Evolutionary conservation across 176 grass and related monocot species (phyloP).

Genomic region (Alloteropsis semialata): DNA sequence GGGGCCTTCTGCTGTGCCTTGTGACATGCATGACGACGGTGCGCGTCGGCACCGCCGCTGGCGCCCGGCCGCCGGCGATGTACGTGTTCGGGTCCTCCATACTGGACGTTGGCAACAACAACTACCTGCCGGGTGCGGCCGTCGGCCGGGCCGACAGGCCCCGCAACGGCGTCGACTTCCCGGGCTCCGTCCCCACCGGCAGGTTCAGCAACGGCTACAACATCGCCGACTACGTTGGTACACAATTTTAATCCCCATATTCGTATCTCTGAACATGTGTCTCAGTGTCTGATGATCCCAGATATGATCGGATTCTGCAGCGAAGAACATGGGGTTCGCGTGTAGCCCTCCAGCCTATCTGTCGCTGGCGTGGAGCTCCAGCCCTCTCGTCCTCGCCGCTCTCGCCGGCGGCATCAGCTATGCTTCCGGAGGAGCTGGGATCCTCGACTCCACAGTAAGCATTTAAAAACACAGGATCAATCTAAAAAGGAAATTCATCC

Average conservation of each 20-base stretch:
- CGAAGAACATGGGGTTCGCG: background rate
- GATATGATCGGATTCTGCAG: background rate
- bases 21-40: background rate
- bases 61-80: background rate
- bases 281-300: background rate
- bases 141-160: background rate
- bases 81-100: background rate
- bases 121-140: background rate
- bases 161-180: background rate
- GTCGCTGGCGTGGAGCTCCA: background rate
- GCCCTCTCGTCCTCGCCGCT: background rate
- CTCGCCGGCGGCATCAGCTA: background rate
- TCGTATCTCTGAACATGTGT: no score
- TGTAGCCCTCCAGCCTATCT: slow-evolving; percentile 1
- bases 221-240: slow-evolving; percentile 44
- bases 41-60: background rate
- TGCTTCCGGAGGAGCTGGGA: background rate
- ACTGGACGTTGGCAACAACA: background rate
- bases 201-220: slow-evolving; percentile 61
- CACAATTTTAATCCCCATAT: no score
- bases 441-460: background rate
- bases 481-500: no score
- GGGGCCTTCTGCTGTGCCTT: background rate
- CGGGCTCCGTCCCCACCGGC: slow-evolving; percentile 26
- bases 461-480: background rate